Evolutionary conservation across 768 basidiomycete species (phyloP), one percentile per base, ranked within the genome.

Genomic region (Suillus plorans): DNA sequence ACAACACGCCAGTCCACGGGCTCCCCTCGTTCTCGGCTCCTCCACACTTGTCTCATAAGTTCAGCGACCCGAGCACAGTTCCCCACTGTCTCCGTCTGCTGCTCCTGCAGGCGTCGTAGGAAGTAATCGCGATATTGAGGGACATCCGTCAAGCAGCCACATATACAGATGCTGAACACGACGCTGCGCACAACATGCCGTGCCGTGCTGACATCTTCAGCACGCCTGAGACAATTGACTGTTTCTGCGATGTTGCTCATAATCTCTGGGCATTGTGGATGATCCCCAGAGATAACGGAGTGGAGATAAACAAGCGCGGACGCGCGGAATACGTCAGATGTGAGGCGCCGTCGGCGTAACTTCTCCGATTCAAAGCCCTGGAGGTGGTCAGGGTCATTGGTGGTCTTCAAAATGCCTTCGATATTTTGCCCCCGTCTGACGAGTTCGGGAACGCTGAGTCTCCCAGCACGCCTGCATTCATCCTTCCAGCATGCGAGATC

Each of bases 111-210:
- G 59, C 82, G 76, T 9, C 68, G 68, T 25, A 76, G 68, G 13
- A 93, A 77, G 67, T 80, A 78, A 1, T 65, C 41, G 59, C 82
- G 83, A 63, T 87, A 77, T 1, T 61, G 62, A 5, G 34, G 64
- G 59, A 84, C 78, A 71, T 87, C 85, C 65, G 89, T 87, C 60
- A 93, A 81, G 67, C 84, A 86, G 1, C 91, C 91, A 66, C 85
- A 85, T 60, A 94, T 83, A 70, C 88, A 92, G 64, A 91, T 86
- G 53, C 85, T 84, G 69, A 93, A 93, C 70, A 93, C 91, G 31
- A 91, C 92, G 76, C 88, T 91, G 47, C 92, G 82, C 63, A 92
- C 84, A 37, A 93, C 89, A 13, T 84, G 80, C 42, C 82, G 81
- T 53, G 81, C 77, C 50, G 80, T 76, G 53, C 68, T 74, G n/a